Base-by-base conservation (phyloP, 164 flowering plant species). In the Saururus chinensis region DNA sequence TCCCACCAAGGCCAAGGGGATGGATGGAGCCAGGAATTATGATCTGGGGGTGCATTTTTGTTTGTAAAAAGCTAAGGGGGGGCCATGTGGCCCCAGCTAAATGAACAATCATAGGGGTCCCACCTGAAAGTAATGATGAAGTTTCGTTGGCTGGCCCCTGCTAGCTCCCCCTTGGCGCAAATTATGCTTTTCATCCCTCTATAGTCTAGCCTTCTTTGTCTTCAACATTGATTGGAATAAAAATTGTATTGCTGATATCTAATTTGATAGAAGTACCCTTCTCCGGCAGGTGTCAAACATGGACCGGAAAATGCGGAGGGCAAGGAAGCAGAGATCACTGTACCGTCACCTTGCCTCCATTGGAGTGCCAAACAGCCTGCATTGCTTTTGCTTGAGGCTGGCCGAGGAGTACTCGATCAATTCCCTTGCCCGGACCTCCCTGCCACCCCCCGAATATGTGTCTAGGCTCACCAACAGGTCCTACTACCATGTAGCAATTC, bases 361-460 rank as follows among this genome's bases (percentile, higher is more conserved):
- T 58, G 88, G 95, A 51, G 63, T 88, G 26, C 95, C 95, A 9
- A 79, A 75, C 59, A 73, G 82, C 80, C 63, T 85, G 48, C 82
- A 88, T 57, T 88, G 95, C 66, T 80, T 88, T 35, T 69, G 74
- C 70, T 79, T 88, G 19, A 75, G 66, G 59, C 57, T 88, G 53
- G 83, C 89, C 9, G 87, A 85, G 60, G 91, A 88, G 64, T 84
- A 88, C 73, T 77, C 89, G 11, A 67, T 76, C 55, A 85, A 84
- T 70, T 79, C 87, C 21, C 67, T 63, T 54, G 95, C 95, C 9
- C 78, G 95, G 22, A 63, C 80, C 57, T 81, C 76, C 11, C 58
- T 88, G 53, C 91, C 91, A 37, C 62, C 76, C 8, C 89, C 88
- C 4, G 86, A 84, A 66, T 75, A 30, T 35, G 72, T 76, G 61